A percentile compares a stretch with the other conserved stretches of the same genome.
Evolutionary conservation across 306 rosid genomes (phyloP).

Genomic region (Abrus pulchellus): DNA sequence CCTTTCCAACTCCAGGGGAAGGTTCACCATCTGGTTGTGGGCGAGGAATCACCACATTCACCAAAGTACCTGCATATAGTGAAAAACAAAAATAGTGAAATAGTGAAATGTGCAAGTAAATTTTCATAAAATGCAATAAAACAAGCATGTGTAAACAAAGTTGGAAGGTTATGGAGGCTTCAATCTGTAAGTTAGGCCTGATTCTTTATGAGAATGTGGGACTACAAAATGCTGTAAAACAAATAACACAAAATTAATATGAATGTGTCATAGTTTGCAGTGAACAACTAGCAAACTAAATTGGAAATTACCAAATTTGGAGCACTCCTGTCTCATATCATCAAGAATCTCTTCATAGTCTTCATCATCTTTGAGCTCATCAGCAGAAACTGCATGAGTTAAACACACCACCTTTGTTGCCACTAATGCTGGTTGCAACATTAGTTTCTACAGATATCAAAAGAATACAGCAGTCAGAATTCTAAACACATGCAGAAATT

Average conservation of each 20-base stretch:
- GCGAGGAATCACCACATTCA: conserved; percentile 84
- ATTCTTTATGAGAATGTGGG: conserved; percentile 83
- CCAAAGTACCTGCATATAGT: conserved; percentile 79
- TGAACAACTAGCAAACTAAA: conserved; percentile 1
- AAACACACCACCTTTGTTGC: conserved; percentile 91
- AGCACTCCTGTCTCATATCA: conserved; percentile 94
- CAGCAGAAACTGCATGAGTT: conserved; percentile 81
- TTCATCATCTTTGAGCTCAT: conserved; percentile 92
- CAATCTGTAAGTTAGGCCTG: conserved; percentile 83
- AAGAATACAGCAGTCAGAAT: conserved; percentile 13
- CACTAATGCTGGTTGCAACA: conserved; percentile 80
- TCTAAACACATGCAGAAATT: background rate
- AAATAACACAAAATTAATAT: conserved; percentile 67
- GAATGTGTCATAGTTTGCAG: conserved; percentile 40
- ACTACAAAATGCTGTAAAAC: conserved; percentile 81
- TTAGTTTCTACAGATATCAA: conserved; percentile 72
- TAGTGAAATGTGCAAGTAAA: conserved; percentile 38
- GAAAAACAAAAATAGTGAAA: conserved; percentile 14
- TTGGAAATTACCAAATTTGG: conserved; percentile 74
- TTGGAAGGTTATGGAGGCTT: conserved; percentile 75
- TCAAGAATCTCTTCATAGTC: conserved; percentile 92
- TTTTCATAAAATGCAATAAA: conserved; percentile 33
- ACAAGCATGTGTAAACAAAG: conserved; percentile 48
- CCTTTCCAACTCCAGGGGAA: conserved; percentile 90
- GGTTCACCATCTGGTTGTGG: conserved; percentile 74